A percentile compares a stretch with the other conserved stretches of the same genome.
phyloP scores from a whole-genome alignment of 257 asterid genomes.

The Apocynum venetum region DNA sequence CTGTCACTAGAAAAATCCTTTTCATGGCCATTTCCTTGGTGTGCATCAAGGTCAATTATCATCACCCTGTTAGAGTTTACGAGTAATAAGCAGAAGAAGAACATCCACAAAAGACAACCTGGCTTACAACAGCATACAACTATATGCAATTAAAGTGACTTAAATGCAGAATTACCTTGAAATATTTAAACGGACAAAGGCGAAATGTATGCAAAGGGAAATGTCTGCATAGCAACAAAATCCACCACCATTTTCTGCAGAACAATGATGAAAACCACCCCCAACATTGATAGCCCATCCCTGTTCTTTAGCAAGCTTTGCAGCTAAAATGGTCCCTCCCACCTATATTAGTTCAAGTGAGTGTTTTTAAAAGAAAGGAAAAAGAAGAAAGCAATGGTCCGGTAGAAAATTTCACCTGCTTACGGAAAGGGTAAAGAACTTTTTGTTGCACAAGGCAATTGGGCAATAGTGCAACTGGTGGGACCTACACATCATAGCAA shows the following conservation, averaged over 20 bases:
- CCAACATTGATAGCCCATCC: slow-evolving; percentile 99
- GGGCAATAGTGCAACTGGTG: slow-evolving; percentile 78
- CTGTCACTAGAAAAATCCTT: slow-evolving; percentile 75
- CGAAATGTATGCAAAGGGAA: slow-evolving; percentile 82
- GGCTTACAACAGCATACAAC: not conserved
- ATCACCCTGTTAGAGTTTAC: slow-evolving; percentile 52
- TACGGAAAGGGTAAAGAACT: slow-evolving; percentile 82
- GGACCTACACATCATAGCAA: slow-evolving; percentile 50
- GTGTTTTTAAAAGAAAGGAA: slow-evolving; percentile 3
- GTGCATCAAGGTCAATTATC: slow-evolving; percentile 98
- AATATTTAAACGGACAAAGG: slow-evolving; percentile 57
- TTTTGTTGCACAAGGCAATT: slow-evolving; percentile 71
- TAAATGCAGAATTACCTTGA: slow-evolving; percentile 51
- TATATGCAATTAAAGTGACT: slow-evolving; percentile 4
- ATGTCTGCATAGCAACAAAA: slow-evolving; percentile 93
- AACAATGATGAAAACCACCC: slow-evolving; percentile 98
- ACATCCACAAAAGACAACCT: not conserved
- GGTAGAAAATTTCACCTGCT: slow-evolving; percentile 50
- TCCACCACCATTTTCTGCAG: slow-evolving; percentile 87
- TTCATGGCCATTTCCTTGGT: slow-evolving; percentile 98
- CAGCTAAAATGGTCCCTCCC: slow-evolving; percentile 93
- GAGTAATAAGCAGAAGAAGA: not conserved
- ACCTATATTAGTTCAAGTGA: slow-evolving; percentile 43
- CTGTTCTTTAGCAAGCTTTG: slow-evolving; percentile 88
- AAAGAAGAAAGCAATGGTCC: not conserved